Base-by-base conservation (phyloP, 2,329 filamentous ascomycete genomes). In the Ophiostoma himal-ulmi region DNA sequence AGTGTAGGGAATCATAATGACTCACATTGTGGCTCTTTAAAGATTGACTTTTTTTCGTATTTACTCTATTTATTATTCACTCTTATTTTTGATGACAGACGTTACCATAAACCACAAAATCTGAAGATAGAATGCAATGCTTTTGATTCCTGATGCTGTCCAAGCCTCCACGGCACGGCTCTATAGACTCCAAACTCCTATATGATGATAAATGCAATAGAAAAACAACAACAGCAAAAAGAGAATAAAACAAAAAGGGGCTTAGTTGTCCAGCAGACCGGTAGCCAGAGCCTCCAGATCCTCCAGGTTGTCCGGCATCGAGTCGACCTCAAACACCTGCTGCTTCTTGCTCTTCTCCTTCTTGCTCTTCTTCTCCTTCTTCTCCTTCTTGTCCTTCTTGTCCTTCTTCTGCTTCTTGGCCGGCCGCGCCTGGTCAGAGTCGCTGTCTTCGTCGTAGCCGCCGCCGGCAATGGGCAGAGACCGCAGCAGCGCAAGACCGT, bases 201-300 rank as follows among this genome's bases (percentile, higher is more conserved):
- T 41, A 14, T 5, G 30, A 41, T 39, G 10, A 65, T n/a, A 41
- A 41, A 65, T 57, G 36, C 26, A 44, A 52, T 41, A 66, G 37
- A 54, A 11, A 54, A 14, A 66, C 34, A 11, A 54, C 7, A 57
- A 20, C 39, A n/a, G 26, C 30, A 41, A 39, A 41, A 41, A 44
- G 22, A 44, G 41, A 37, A 11, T 10, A 22, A 17, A 67, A 17
- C 37, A 7, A 41, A 54, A 37, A 30, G 68, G 20, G 52, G 57
- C 34, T 67, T 73, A 82, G 68, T 78, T 79, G 72, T 86, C 86
- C 77, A 96, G 79, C 78, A 95, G 80, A 3, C 90, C 90, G 64
- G 89, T 86, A 70, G 92, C 92, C 80, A 94, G 80, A 57, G 89
- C 88, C 80, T 94, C 91, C 75, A 93, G 83, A 79, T 94, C 91